Conservation (phyloP, 2,329 filamentous ascomycete species). For the Colletotrichum magnum region DNA sequence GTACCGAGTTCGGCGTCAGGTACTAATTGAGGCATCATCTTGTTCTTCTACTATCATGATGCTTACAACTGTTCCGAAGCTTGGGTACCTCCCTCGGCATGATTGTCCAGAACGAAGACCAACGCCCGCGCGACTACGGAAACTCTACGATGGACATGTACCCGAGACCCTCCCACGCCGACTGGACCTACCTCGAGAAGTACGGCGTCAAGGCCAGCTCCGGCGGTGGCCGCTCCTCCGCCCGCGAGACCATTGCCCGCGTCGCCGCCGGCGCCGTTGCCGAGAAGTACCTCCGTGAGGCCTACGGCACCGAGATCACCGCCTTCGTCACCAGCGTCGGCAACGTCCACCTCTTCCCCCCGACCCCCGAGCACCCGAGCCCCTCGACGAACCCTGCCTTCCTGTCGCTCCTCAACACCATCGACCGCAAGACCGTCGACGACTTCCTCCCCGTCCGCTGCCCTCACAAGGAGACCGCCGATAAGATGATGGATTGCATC, state of each 20-base stretch:
- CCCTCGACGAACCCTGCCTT: slow-evolving; percentile 84
- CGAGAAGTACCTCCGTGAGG: slow-evolving; percentile 88
- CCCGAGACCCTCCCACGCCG: slow-evolving; percentile 92
- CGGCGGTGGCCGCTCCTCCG: slow-evolving; percentile 90
- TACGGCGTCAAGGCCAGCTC: slow-evolving; percentile 90
- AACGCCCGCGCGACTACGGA: slow-evolving; percentile 92
- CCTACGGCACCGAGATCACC: slow-evolving; percentile 90
- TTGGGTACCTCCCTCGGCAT: slow-evolving; percentile 92
- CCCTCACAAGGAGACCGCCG: slow-evolving; percentile 75
- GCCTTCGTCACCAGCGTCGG: slow-evolving; percentile 92
- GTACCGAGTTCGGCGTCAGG: slow-evolving; percentile 90
- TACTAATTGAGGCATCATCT: no score
- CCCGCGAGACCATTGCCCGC: slow-evolving; percentile 94
- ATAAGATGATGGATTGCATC: slow-evolving; percentile 84
- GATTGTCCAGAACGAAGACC: slow-evolving; percentile 91
- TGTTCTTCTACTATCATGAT: no score
- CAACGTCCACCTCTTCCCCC: slow-evolving; percentile 81
- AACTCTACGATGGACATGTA: slow-evolving; percentile 91
- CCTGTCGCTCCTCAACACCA: slow-evolving; percentile 77
- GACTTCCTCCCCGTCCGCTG: slow-evolving; percentile 88
- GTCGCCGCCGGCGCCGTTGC: slow-evolving; percentile 94
- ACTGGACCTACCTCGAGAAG: slow-evolving; percentile 98
- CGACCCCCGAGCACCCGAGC: slow-evolving; percentile 76
- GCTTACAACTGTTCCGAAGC: no score
- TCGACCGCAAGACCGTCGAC: slow-evolving; percentile 85